Evolutionary conservation across 2,329 filamentous ascomycete genomes (phyloP).

Genomic region (Colletotrichum lindemuthianum): DNA sequence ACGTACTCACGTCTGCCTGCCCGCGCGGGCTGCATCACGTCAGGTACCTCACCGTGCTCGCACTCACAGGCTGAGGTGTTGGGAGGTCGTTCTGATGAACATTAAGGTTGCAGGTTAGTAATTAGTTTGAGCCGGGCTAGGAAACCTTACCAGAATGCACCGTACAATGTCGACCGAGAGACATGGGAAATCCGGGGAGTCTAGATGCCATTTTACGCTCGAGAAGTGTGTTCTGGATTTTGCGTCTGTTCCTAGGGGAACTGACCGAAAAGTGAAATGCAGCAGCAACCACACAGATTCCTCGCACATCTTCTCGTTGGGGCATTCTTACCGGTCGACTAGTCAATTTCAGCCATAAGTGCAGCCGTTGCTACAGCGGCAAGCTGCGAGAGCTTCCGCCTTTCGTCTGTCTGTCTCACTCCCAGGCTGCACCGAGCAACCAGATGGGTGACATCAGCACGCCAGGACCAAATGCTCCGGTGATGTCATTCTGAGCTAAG

Average conservation of each 20-base stretch:
- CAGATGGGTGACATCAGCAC: background rate
- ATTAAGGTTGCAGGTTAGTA: slow-evolving; percentile 36
- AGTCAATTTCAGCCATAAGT: background rate
- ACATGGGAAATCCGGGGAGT: slow-evolving; percentile 18
- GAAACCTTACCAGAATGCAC: slow-evolving; percentile 19
- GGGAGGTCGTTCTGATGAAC: slow-evolving; percentile 26
- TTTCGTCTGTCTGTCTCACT: slow-evolving; percentile 14
- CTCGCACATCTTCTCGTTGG: background rate
- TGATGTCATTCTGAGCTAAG: slow-evolving; percentile 37
- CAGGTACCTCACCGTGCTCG: no score
- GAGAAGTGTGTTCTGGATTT: no score
- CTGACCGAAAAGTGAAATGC: no score
- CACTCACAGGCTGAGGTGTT: no score
- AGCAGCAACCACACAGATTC: background rate
- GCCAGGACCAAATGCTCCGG: slow-evolving; percentile 38
- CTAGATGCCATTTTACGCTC: slow-evolving; percentile 21
- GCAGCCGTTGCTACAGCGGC: slow-evolving; percentile 4
- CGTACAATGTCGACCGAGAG: no score
- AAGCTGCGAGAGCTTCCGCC: slow-evolving; percentile 9
- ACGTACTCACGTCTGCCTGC: slow-evolving; percentile 25
- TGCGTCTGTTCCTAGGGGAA: no score
- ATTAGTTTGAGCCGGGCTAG: slow-evolving; percentile 22
- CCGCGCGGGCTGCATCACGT: no score
- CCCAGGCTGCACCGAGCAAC: slow-evolving; percentile 1
- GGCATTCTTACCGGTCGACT: background rate